Percentiles rank a stretch among this genome's conserved stretches.
Conservation (phyloP, 768 basidiomycete species). For the Boletus subcaerulescens region DNA sequence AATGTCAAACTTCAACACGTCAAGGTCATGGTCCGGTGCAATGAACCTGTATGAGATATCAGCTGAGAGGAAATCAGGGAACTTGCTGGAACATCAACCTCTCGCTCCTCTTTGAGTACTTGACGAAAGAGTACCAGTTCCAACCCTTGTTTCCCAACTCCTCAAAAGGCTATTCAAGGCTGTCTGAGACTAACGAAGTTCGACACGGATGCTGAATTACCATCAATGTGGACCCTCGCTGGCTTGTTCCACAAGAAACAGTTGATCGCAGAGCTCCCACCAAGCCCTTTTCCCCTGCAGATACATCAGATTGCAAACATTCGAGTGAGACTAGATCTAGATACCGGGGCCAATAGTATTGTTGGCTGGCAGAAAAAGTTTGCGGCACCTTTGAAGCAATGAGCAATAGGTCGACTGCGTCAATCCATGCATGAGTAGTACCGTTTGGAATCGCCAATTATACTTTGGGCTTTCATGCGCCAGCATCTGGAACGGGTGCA, state of each 20-base stretch:
- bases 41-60: not conserved
- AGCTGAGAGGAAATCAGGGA: not conserved
- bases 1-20: not conserved
- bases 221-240: not conserved
- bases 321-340: not conserved
- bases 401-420: not conserved
- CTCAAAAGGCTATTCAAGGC: not conserved
- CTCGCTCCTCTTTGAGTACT: slow-evolving; percentile 4
- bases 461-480: not conserved
- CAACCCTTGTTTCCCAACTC: not conserved
- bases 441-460: not conserved
- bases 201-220: not conserved
- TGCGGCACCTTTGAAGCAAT: not conserved
- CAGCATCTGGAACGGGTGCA: not conserved
- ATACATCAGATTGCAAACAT: no score
- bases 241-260: not conserved
- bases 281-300: not conserved
- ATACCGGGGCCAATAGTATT: not conserved
- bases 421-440: not conserved
- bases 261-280: slow-evolving; percentile 1
- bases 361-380: not conserved
- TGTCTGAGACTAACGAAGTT: not conserved
- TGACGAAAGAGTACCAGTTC: slow-evolving; percentile 5
- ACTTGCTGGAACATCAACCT: not conserved
- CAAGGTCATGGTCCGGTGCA: slow-evolving; percentile 1